A percentile compares a stretch with the other conserved stretches of the same genome.
These are phyloP conservation scores for Isatis tinctoria DNA, from an alignment of 345 rosid species.

Conservation along the genomic window DNA sequence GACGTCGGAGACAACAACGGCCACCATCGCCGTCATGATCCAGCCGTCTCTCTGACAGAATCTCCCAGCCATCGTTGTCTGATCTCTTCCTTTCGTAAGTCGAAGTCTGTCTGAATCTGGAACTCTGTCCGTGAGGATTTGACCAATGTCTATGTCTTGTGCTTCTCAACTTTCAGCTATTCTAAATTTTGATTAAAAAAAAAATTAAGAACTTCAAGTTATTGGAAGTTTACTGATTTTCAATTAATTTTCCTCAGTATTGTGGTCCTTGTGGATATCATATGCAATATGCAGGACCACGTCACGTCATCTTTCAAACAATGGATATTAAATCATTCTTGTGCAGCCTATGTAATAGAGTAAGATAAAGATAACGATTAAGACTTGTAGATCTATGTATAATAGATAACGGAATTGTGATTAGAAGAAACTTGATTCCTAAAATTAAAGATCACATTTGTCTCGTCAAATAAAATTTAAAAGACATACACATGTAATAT, in stretches of 20 bases:
- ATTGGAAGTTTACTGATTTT: neutral
- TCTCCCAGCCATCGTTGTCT: constrained; percentile 8
- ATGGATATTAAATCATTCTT: neutral
- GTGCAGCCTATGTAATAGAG: neutral
- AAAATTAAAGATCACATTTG: constrained; percentile 12
- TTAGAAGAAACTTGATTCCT: constrained; percentile 15
- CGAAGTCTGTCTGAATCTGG: neutral
- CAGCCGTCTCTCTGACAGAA: constrained; percentile 14
- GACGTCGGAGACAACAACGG: constrained; percentile 24
- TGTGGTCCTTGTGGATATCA: too few species aligned
- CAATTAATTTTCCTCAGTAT: neutral
- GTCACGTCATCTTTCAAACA: too few species aligned
- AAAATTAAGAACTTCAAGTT: neutral
- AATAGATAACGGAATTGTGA: neutral
- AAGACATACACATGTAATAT: constrained; percentile 13
- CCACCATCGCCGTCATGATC: constrained; percentile 46
- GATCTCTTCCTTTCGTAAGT: neutral
- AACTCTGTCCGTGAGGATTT: neutral
- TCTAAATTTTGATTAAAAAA: neutral
- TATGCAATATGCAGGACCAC: too few species aligned
- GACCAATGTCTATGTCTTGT: neutral
- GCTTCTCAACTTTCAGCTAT: neutral
- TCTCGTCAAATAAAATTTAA: constrained; percentile 16
- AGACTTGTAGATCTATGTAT: neutral
- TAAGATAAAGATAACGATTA: too few species aligned